Conservation (phyloP, 257 asterid species). For the Handroanthus guayacan region DNA sequence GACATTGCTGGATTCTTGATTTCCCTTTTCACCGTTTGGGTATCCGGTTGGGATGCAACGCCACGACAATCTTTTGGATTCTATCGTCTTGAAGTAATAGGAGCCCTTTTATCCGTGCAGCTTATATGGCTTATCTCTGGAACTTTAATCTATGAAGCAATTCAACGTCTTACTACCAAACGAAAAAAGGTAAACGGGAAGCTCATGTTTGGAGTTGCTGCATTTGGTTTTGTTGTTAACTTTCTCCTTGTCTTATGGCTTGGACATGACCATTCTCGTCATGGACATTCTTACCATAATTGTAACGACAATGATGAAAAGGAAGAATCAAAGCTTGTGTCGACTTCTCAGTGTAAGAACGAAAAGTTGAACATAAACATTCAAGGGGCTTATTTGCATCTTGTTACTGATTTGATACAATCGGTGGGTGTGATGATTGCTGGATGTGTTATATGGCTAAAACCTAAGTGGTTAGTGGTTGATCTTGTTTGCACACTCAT, state of each 20-base stretch:
- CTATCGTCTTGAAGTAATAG: constrained; percentile 77
- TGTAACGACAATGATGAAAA: constrained; percentile 44
- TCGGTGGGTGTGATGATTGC: constrained; percentile 84
- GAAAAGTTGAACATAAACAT: constrained; percentile 61
- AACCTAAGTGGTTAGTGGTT: constrained; percentile 71
- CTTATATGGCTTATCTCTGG: constrained; percentile 77
- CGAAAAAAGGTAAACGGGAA: constrained; percentile 57
- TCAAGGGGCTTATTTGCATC: constrained; percentile 85
- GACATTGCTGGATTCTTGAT: constrained; percentile 73
- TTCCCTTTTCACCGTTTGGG: constrained; percentile 73
- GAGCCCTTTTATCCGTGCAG: constrained; percentile 79
- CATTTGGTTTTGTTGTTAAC: constrained; percentile 77
- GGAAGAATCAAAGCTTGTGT: constrained; percentile 47
- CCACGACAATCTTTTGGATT: constrained; percentile 74
- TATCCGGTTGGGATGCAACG: constrained; percentile 76
- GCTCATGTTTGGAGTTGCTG: constrained; percentile 76
- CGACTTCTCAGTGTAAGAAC: constrained; percentile 37
- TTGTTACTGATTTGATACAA: constrained; percentile 72
- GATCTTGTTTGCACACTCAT: constrained; percentile 72
- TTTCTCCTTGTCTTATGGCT: constrained; percentile 64
- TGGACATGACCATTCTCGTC: constrained; percentile 75
- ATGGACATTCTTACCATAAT: constrained; percentile 39
- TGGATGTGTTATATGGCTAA: constrained; percentile 76
- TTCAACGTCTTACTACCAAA: constrained; percentile 54
- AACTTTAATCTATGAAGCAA: constrained; percentile 66